Conservation (phyloP, 2,329 filamentous ascomycete genomes). For the Chlorencoelia australis region DNA sequence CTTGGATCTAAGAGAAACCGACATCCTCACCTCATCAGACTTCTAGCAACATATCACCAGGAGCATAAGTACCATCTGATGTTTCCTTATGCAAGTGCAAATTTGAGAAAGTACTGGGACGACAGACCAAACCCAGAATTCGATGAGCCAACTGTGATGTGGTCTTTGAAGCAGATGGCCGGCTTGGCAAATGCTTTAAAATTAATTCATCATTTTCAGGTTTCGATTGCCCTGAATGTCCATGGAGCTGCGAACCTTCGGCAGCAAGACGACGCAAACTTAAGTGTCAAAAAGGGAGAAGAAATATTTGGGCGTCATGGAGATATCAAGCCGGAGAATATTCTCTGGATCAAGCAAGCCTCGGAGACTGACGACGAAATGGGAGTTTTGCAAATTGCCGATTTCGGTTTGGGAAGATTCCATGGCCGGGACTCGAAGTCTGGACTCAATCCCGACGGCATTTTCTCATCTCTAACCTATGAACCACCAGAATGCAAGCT, state of each 20-base stretch:
- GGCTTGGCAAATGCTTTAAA: constrained; percentile 21
- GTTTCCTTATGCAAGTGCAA: constrained; percentile 23
- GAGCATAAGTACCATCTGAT: constrained; percentile 21
- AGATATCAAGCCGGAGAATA: constrained; percentile 19
- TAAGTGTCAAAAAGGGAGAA: constrained; percentile 10
- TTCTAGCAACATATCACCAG: constrained; percentile 23
- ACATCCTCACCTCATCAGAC: constrained; percentile 22
- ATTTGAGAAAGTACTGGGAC: constrained; percentile 23
- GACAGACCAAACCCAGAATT: constrained; percentile 7
- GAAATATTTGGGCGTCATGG: constrained; percentile 23
- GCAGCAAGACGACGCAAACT: background rate
- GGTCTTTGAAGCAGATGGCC: constrained; percentile 24
- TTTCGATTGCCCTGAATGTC: constrained; percentile 4
- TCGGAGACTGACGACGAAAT: constrained; percentile 19
- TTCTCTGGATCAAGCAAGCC: constrained; percentile 17
- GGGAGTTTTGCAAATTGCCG: constrained; percentile 14
- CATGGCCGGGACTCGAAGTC: constrained; percentile 27
- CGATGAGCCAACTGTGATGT: constrained; percentile 13
- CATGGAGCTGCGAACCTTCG: constrained; percentile 4
- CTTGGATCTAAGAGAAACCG: constrained; percentile 6
- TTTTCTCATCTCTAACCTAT: constrained; percentile 26
- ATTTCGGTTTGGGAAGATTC: constrained; percentile 22
- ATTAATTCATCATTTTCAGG: constrained; percentile 19
- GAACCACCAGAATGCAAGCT: constrained; percentile 31
- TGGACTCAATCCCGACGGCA: constrained; percentile 11